phyloP scores from a whole-genome alignment of 345 rosid species.

The Salix dunnii region DNA sequence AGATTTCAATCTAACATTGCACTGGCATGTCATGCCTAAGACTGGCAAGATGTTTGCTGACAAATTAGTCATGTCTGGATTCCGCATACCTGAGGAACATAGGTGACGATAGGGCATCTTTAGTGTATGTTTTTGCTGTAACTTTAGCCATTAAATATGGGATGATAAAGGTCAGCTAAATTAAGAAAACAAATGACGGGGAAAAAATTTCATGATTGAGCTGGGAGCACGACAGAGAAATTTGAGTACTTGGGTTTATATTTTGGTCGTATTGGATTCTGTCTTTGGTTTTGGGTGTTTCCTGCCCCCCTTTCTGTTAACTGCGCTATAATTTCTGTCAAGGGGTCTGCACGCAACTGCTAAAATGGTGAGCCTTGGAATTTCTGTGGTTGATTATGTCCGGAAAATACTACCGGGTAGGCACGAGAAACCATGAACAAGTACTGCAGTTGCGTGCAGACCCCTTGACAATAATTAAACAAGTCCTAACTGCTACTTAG shows the following conservation, averaged over 20 bases:
- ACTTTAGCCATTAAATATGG: conserved; percentile 24
- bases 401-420: background rate
- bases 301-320: too few species aligned
- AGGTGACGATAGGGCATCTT: conserved; percentile 35
- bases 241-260: background rate
- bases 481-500: background rate
- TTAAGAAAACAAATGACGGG: background rate
- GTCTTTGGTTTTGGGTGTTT: background rate
- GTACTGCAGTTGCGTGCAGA: background rate
- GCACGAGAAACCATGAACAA: background rate
- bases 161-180: conserved; percentile 8
- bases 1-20: conserved; percentile 82
- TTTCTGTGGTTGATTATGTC: background rate
- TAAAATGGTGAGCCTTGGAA: conserved; percentile 4
- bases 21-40: conserved; percentile 97
- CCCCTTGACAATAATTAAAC: background rate
- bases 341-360: too few species aligned
- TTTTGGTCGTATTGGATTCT: background rate
- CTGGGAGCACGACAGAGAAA: background rate
- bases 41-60: conserved; percentile 86
- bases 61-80: conserved; percentile 71
- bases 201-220: background rate
- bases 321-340: background rate
- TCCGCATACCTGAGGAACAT: conserved; percentile 69
- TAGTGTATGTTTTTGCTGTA: conserved; percentile 20